Evolutionary conservation across 2,329 filamentous ascomycete species (phyloP).

Genomic region (Neofusicoccum parvum): DNA sequence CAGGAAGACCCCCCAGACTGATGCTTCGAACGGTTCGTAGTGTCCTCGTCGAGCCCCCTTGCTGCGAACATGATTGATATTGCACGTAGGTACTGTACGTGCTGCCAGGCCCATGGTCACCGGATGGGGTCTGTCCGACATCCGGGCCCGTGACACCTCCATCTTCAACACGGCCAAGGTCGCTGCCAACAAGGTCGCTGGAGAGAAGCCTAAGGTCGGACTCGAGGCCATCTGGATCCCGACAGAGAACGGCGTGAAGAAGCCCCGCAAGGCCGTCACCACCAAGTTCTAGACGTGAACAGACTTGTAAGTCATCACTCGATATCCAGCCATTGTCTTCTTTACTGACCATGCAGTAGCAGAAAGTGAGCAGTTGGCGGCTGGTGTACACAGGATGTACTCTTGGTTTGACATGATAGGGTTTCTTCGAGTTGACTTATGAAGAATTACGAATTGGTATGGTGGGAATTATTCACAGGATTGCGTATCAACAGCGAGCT

Average conservation of each 20-base stretch:
- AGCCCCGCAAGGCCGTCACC: neutral
- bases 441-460: too few species aligned
- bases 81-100: neutral
- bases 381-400: too few species aligned
- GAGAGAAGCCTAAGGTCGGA: neutral
- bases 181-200: neutral
- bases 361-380: neutral
- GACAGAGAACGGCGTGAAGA: neutral
- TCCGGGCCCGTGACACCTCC: neutral
- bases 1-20: neutral
- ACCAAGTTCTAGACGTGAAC: neutral
- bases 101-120: too few species aligned
- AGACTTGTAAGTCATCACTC: neutral
- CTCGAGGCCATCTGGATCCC: neutral
- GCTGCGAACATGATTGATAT: neutral
- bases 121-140: neutral
- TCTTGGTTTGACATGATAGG: neutral
- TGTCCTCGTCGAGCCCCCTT: neutral
- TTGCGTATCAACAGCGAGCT: too few species aligned
- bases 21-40: constrained; percentile 1
- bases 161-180: neutral
- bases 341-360: neutral
- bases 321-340: neutral
- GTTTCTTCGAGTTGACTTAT: neutral
- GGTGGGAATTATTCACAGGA: too few species aligned